Percentiles rank a stretch among this genome's conserved stretches.
These are phyloP conservation scores for Loxodes magnus DNA, from an alignment of 73 alveolate species.

Conservation along the genomic window DNA sequence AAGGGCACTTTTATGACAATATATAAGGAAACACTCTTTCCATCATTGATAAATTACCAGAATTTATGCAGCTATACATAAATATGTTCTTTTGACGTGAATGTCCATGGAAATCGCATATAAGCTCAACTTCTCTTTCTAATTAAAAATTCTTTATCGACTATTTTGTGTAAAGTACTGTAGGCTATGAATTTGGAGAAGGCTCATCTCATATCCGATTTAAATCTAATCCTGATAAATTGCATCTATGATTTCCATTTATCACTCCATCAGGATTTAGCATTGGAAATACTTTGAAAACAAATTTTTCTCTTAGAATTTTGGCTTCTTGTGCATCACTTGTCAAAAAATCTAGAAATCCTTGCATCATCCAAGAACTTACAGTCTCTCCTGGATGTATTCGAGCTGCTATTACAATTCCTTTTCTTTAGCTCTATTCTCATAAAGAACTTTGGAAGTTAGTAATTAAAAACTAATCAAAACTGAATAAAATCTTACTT, in stretches of 20 bases:
- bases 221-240: conserved; percentile 95
- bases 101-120: conserved; percentile 99
- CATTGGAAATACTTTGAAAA: conserved; percentile 91
- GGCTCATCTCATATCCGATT: conserved; percentile 97
- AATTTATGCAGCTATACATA: background rate
- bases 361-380: conserved; percentile 41
- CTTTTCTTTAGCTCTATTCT: conserved; percentile 41
- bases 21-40: conserved; percentile 80
- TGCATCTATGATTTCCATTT: conserved; percentile 76
- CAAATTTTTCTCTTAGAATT: conserved; percentile 73
- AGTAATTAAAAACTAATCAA: conserved; percentile 18
- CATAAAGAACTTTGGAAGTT: conserved; percentile 7
- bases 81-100: conserved; percentile 56
- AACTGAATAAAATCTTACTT: conserved; percentile 1
- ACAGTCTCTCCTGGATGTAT: conserved; percentile 98
- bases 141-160: conserved; percentile 80
- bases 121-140: conserved; percentile 86
- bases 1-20: conserved; percentile 62
- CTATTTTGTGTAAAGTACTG: conserved; percentile 75
- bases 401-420: conserved; percentile 77
- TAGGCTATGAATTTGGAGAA: conserved; percentile 82
- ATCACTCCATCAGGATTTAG: conserved; percentile 99
- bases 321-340: conserved; percentile 68
- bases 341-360: conserved; percentile 80
- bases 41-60: conserved; percentile 58